Base-by-base conservation (phyloP, 2,329 filamentous ascomycete species). In the Neopestalotiopsis rosae region DNA sequence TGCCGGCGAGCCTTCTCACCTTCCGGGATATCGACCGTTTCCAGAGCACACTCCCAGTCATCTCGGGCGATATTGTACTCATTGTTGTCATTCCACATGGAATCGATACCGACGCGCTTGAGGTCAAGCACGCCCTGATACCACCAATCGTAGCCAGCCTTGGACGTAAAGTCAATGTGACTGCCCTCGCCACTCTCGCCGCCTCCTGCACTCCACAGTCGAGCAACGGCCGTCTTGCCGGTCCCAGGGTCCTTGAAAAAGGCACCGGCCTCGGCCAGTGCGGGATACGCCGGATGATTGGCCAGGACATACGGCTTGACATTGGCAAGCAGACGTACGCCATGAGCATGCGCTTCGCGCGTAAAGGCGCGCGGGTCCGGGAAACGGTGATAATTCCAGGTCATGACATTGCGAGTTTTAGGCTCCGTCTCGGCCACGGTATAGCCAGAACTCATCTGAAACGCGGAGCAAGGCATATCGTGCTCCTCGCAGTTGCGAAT, bases 21-120 rank as follows among this genome's bases (percentile, higher is more conserved):
- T 0, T 79, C 75, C 0, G 81, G 80, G 1, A 83, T 72, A 0
- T 77, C 71, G 2, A 85, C 76, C 1, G 79, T 80, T 1, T 89
- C 84, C 0, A 92, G 81, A 0, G 88, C 86, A 65, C 89, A 87
- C 68, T 88, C 80, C 91, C 91, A 93, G 30, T 86, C 82, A 69
- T 94, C 91, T 70, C 88, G 84, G 0, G 89, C 86, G 2, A 92
- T 84, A 0, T 88, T 90, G 76, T 93, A 94, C 77, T 94, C 91
- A 72, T 93, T 94, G 79, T 94, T 94, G 76, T 94, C 91, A 72
- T 94, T 94, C 91, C 92, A 94, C 81, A 93, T 92, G 62, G 86
- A 91, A 72, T 93, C 91, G 68, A 94, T 91, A 1, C 91, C 91
- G 9, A 88, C 80, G 32, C 87, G 81, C 67, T 88, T 88, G 1